Evolutionary conservation across 176 grass and related monocot species (phyloP).

Genomic region (Triticum monococcum): DNA sequence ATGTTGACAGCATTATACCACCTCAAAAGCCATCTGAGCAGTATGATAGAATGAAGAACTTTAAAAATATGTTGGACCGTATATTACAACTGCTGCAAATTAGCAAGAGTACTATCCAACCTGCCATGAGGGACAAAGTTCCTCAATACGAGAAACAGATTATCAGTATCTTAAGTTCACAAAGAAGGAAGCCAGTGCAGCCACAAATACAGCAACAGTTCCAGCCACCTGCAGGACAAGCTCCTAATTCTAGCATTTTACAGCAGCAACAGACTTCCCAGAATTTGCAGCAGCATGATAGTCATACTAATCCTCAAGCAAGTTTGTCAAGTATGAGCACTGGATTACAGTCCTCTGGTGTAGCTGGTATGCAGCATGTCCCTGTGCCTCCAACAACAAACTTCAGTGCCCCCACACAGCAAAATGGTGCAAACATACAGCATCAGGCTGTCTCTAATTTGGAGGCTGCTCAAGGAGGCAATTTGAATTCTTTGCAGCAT

Average conservation of each 20-base stretch:
- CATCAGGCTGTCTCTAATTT: conserved; percentile 52
- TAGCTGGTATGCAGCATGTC: conserved; percentile 55
- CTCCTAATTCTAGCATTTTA: conserved; percentile 52
- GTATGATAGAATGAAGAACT: conserved; percentile 72
- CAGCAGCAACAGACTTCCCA: conserved; percentile 68
- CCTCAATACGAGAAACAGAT: conserved; percentile 73
- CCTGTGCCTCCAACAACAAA: conserved; percentile 56
- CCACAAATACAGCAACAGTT: conserved; percentile 51
- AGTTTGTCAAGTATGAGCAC: conserved; percentile 49
- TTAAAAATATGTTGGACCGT: conserved; percentile 59
- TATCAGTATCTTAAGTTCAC: conserved; percentile 47
- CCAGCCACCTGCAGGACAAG: conserved; percentile 57
- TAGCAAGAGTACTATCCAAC: conserved; percentile 54
- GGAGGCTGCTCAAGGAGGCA: conserved; percentile 44
- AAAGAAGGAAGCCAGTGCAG: conserved; percentile 61
- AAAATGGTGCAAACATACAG: conserved; percentile 58
- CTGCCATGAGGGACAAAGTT: conserved; percentile 61
- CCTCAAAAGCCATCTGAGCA: conserved; percentile 59
- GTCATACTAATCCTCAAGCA: conserved; percentile 60
- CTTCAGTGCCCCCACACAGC: conserved; percentile 66
- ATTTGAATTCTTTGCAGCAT: conserved; percentile 73
- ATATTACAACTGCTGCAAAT: conserved; percentile 54
- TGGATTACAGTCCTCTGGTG: conserved; percentile 49
- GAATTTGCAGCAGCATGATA: conserved; percentile 72
- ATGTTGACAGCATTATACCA: conserved; percentile 50